Evolutionary conservation across 163 green algal species (phyloP).

Genomic region (Chlamydomonas reinhardtii): DNA sequence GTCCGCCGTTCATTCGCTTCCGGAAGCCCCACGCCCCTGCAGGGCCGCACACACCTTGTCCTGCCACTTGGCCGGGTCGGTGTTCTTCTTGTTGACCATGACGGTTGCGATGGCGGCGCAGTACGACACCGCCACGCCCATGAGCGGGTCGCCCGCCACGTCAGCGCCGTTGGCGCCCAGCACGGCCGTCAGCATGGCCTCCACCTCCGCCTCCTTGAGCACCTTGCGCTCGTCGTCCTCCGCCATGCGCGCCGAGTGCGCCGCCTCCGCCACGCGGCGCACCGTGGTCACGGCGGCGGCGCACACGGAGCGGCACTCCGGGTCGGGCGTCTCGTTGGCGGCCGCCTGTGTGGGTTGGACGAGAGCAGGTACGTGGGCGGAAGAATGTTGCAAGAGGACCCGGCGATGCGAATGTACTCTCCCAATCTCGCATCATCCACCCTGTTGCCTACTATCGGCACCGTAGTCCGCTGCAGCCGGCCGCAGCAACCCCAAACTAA

Average conservation of each 20-base stretch:
- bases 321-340: conserved; percentile 77
- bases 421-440: too few relatives aligned
- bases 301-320: conserved; percentile 84
- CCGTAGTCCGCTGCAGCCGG: too few relatives aligned
- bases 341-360: too few relatives aligned
- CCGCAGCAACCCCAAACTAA: too few relatives aligned
- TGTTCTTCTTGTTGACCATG: conserved; percentile 67
- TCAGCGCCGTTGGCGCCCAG: conserved; percentile 20
- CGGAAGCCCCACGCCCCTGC: too few relatives aligned
- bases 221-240: conserved; percentile 61
- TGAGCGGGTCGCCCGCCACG: conserved; percentile 10
- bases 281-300: conserved; percentile 75
- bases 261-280: conserved; percentile 60
- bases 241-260: conserved; percentile 44
- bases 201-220: conserved; percentile 42
- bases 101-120: conserved; percentile 61
- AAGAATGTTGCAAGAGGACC: too few relatives aligned
- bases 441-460: too few relatives aligned
- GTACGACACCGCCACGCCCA: conserved; percentile 61
- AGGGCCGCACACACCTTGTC: too few relatives aligned
- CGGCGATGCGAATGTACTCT: too few relatives aligned
- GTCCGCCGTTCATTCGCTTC: too few relatives aligned
- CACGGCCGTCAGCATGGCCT: conserved; percentile 32
- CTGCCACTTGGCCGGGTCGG: conserved; percentile 34
- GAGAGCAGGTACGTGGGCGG: too few relatives aligned